A percentile compares a stretch with the other conserved stretches of the same genome.
These are phyloP conservation scores for Schizophyllum commune DNA, from an alignment of 1,284 basidiomycete species.

Conservation along the genomic window DNA sequence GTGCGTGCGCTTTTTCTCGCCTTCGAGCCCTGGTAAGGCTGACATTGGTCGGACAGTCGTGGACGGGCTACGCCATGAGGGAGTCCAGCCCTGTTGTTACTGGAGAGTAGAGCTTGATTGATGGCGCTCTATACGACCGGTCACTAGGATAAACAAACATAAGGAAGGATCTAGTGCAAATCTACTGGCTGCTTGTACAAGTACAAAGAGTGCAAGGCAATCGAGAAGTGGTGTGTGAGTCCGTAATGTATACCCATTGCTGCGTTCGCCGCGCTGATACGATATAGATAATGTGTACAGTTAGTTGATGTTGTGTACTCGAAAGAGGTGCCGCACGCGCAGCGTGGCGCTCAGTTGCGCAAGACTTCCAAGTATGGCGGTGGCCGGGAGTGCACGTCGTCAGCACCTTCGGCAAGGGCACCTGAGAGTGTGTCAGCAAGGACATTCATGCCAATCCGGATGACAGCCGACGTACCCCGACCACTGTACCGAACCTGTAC, in stretches of 20 bases:
- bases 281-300: too few species aligned
- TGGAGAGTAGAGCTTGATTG: constrained; percentile 13
- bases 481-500: constrained; percentile 64
- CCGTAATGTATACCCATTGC: background rate
- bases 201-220: too few species aligned
- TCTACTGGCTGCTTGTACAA: too few species aligned
- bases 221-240: too few species aligned
- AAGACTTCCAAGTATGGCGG: constrained; percentile 67
- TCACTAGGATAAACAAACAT: too few species aligned
- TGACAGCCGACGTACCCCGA: constrained; percentile 33
- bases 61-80: constrained; percentile 76
- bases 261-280: background rate
- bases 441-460: background rate
- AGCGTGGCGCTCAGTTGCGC: too few species aligned
- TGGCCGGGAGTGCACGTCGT: constrained; percentile 32
- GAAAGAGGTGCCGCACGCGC: too few species aligned
- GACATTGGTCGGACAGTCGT: constrained; percentile 45
- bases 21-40: constrained; percentile 1
- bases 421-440: constrained; percentile 25
- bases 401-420: constrained; percentile 44
- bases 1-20: constrained; percentile 30
- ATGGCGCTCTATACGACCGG: too few species aligned
- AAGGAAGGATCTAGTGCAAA: too few species aligned
- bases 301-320: too few species aligned
- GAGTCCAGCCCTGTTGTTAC: constrained; percentile 57